These are phyloP conservation scores for Mariannaea sp. DNA, from an alignment of 2,329 filamentous ascomycete species.

Conservation along the genomic window DNA sequence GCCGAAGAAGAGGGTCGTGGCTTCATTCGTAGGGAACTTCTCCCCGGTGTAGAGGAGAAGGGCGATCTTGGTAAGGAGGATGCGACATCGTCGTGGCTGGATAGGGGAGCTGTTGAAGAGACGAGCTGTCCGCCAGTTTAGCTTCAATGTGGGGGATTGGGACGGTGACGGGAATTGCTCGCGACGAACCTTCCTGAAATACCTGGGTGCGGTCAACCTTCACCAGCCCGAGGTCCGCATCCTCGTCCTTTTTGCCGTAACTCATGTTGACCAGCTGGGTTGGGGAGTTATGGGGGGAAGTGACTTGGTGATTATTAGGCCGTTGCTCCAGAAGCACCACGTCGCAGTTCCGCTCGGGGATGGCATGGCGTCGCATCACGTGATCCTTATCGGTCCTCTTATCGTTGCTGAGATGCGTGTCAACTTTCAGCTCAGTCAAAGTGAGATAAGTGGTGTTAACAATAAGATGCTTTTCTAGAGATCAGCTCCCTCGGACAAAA, in stretches of 20 bases:
- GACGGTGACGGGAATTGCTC: slow-evolving; percentile 37
- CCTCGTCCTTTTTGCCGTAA: slow-evolving; percentile 99
- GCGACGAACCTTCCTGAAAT: slow-evolving; percentile 88
- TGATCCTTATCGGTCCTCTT: slow-evolving; percentile 40
- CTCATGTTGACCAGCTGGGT: slow-evolving; percentile 70
- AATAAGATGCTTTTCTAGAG: not conserved
- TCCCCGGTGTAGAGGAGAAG: slow-evolving; percentile 96
- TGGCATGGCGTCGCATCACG: slow-evolving; percentile 42
- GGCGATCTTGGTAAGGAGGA: slow-evolving; percentile 95
- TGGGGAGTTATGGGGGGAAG: slow-evolving; percentile 41
- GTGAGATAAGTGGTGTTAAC: not conserved
- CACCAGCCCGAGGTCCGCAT: slow-evolving; percentile 90
- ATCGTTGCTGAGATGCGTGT: slow-evolving; percentile 36
- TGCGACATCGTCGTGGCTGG: slow-evolving; percentile 95
- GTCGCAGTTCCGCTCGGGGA: slow-evolving; percentile 46
- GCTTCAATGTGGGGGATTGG: slow-evolving; percentile 38
- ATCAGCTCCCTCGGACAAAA: not conserved
- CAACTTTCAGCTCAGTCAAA: slow-evolving; percentile 35
- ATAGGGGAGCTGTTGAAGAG: slow-evolving; percentile 98
- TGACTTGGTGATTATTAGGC: slow-evolving; percentile 43
- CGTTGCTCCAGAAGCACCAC: slow-evolving; percentile 45
- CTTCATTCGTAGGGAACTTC: slow-evolving; percentile 95
- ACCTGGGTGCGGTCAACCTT: slow-evolving; percentile 98
- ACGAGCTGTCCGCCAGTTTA: slow-evolving; percentile 68
- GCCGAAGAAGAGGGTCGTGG: slow-evolving; percentile 96